Evolutionary conservation across 208 protist species (phyloP).

Genomic region (Leishmania lainsoni): DNA sequence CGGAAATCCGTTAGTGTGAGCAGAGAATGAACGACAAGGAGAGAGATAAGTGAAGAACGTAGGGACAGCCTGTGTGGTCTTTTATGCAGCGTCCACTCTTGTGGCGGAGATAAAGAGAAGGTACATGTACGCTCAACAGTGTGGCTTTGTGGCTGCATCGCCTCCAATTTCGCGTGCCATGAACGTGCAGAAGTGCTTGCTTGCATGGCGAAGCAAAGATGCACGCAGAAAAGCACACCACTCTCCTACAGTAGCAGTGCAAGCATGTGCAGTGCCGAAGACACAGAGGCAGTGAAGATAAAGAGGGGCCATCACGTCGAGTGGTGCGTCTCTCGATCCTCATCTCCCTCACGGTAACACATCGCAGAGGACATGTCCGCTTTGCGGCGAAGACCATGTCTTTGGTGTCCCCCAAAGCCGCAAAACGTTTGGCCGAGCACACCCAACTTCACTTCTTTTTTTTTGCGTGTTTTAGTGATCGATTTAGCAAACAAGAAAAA

Average conservation of each 20-base stretch:
- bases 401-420: not conserved
- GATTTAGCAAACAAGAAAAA: conserved; percentile 31
- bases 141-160: too few relatives aligned
- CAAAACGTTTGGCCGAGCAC: not conserved
- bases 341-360: not conserved
- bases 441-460: not conserved
- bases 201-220: not conserved
- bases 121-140: not conserved
- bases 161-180: not conserved
- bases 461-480: not conserved
- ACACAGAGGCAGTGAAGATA: not conserved
- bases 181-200: not conserved
- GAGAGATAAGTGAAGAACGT: not conserved
- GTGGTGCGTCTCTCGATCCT: not conserved
- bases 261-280: not conserved
- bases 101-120: not conserved
- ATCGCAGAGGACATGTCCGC: not conserved
- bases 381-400: not conserved
- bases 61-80: not conserved
- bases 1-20: not conserved
- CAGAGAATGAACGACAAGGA: not conserved
- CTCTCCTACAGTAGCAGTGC: not conserved
- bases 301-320: not conserved
- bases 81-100: not conserved
- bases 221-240: not conserved